Conservation (phyloP, 768 basidiomycete species). For the Psilocybe cubensis region DNA sequence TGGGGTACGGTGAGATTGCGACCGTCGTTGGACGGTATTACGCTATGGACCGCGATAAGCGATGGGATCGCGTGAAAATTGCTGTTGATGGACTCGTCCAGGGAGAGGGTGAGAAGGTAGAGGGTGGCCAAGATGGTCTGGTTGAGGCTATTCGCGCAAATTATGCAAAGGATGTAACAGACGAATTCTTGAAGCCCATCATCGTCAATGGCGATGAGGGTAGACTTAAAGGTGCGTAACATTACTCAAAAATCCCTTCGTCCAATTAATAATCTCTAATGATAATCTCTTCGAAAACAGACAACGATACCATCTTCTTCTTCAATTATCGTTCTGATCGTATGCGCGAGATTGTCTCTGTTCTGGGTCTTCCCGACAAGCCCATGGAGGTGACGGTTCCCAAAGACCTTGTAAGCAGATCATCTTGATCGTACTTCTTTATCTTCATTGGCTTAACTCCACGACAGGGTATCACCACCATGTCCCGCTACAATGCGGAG, state of each 20-base stretch:
- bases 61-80: conserved; percentile 93
- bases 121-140: conserved; percentile 54
- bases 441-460: not conserved
- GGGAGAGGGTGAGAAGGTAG: conserved; percentile 60
- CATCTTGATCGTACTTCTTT: not conserved
- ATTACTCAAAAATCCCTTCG: not conserved
- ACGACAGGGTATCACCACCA: conserved; percentile 80
- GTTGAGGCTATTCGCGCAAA: conserved; percentile 73
- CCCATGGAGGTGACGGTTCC: conserved; percentile 85
- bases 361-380: conserved; percentile 82
- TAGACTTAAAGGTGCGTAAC: conserved; percentile 71
- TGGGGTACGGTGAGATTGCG: conserved; percentile 79
- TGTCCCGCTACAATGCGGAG: conserved; percentile 92
- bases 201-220: conserved; percentile 81
- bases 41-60: conserved; percentile 96
- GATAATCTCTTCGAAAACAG: conserved; percentile 36
- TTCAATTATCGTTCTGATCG: conserved; percentile 99
- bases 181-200: conserved; percentile 96
- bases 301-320: conserved; percentile 88
- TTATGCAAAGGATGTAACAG: conserved; percentile 86
- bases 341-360: conserved; percentile 87
- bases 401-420: conserved; percentile 75
- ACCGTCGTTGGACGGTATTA: conserved; percentile 93
- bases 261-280: not conserved
- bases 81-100: conserved; percentile 85